Percentiles rank a stretch among this genome's conserved stretches.
Evolutionary conservation across 2,329 filamentous ascomycete species (phyloP).

Genomic region (Pseudocercospora vitis): DNA sequence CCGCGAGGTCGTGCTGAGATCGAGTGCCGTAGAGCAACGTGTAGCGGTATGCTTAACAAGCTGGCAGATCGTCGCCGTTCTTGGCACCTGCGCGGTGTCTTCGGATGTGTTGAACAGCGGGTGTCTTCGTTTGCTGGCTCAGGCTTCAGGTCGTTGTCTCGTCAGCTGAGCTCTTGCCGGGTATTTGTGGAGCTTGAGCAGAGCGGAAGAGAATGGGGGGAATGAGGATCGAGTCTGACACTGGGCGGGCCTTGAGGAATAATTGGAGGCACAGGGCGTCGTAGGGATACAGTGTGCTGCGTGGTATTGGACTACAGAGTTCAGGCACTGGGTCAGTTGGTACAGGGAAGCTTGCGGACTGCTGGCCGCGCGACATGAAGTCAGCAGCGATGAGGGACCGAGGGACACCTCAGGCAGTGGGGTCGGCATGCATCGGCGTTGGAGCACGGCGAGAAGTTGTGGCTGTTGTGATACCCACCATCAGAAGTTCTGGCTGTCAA

Average conservation of each 20-base stretch:
- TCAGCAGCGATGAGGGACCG: conserved; percentile 4
- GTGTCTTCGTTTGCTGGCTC: background rate
- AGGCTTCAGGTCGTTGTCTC: background rate
- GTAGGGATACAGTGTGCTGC: background rate
- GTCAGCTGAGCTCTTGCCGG: conserved; percentile 1
- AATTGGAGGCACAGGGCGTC: background rate
- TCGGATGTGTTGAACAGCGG: too few species aligned
- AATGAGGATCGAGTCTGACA: background rate
- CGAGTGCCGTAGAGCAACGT: background rate
- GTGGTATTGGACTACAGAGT: background rate
- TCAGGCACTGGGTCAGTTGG: conserved; percentile 2
- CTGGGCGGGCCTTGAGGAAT: background rate
- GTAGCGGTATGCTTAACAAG: too few species aligned
- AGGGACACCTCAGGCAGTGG: background rate
- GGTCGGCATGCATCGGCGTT: background rate
- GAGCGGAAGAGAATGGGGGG: background rate
- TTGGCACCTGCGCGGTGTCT: background rate
- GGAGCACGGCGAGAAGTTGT: background rate
- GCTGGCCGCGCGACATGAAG: conserved; percentile 1
- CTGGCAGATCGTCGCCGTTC: conserved; percentile 1
- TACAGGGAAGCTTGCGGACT: conserved; percentile 4
- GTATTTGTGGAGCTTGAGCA: too few species aligned
- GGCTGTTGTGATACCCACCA: background rate
- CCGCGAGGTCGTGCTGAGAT: too few species aligned
- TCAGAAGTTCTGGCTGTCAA: background rate